phyloP scores from a whole-genome alignment of 768 basidiomycete genomes.

The Lactifluus echinatus region DNA sequence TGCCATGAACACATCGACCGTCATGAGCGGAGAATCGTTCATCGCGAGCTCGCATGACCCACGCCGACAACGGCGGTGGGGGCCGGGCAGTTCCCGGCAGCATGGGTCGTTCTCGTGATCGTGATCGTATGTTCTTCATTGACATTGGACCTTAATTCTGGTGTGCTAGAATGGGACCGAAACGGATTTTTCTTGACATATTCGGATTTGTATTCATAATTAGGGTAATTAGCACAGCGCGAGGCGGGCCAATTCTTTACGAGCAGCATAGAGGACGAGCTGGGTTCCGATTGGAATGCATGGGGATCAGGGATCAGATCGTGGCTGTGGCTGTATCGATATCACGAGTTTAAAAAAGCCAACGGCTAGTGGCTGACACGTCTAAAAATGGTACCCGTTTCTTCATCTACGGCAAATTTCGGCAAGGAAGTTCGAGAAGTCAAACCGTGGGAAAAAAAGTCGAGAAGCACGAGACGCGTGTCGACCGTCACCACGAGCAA shows the following conservation, averaged over 20 bases:
- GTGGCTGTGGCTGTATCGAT: not conserved
- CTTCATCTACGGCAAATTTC: not conserved
- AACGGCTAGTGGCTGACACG: not conserved
- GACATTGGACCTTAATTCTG: not conserved
- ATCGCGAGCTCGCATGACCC: constrained; percentile 13
- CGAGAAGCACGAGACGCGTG: not conserved
- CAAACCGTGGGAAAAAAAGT: constrained; percentile 10
- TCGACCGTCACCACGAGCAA: not conserved
- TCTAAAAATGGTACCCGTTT: not conserved
- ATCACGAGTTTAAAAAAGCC: not conserved
- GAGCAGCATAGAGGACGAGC: not conserved
- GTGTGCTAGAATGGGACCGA: not conserved
- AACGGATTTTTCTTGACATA: constrained; percentile 13
- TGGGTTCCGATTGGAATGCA: constrained; percentile 1
- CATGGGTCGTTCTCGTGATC: constrained; percentile 17
- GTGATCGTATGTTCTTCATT: not conserved
- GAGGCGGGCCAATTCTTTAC: not conserved
- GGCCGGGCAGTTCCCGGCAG: constrained; percentile 3
- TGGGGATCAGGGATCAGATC: constrained; percentile 2
- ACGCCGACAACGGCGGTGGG: constrained; percentile 13
- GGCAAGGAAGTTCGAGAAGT: not conserved
- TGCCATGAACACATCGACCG: constrained; percentile 14
- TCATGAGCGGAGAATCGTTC: constrained; percentile 17
- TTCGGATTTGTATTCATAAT: constrained; percentile 3
- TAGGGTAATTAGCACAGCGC: not conserved